phyloP scores from a whole-genome alignment of 139 green algal genomes.

The Tetratostichococcus sp. region DNA sequence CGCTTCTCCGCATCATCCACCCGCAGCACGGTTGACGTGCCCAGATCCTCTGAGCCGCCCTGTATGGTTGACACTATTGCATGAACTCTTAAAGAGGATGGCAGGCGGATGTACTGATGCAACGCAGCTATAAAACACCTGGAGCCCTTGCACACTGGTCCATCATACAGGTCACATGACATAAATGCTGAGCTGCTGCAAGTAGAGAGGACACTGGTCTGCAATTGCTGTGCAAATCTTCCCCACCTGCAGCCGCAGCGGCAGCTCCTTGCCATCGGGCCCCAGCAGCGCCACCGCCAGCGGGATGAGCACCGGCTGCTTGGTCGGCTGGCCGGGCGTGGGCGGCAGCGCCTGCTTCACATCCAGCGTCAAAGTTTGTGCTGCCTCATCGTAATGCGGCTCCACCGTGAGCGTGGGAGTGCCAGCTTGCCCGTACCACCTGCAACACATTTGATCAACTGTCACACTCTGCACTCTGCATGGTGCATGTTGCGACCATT shows the following conservation, averaged over 20 bases:
- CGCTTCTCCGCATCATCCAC: slow-evolving; percentile 42
- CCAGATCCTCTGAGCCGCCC: slow-evolving; percentile 12
- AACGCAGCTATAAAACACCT: too few species aligned
- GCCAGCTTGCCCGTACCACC: slow-evolving; percentile 87
- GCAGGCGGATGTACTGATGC: too few species aligned
- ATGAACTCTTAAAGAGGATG: too few species aligned
- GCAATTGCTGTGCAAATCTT: too few species aligned
- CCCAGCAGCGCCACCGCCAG: slow-evolving; percentile 80
- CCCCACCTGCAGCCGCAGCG: slow-evolving; percentile 57
- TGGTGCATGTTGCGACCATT: too few species aligned
- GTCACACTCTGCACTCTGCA: too few species aligned
- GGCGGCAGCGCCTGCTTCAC: slow-evolving; percentile 64
- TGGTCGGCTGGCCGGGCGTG: slow-evolving; percentile 71
- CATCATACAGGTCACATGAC: too few species aligned
- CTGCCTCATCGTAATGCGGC: slow-evolving; percentile 63
- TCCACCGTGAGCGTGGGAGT: slow-evolving; percentile 76
- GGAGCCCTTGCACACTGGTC: too few species aligned
- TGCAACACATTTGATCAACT: slow-evolving; percentile 10
- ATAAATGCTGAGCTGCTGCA: too few species aligned
- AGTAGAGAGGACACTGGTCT: too few species aligned
- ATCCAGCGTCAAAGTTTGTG: slow-evolving; percentile 76
- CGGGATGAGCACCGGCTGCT: slow-evolving; percentile 79
- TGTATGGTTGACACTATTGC: neutral
- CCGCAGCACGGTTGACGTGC: slow-evolving; percentile 62
- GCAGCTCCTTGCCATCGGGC: slow-evolving; percentile 69